These are phyloP conservation scores for Didymella segeticola DNA, from an alignment of 2,329 filamentous ascomycete species.

Conservation along the genomic window DNA sequence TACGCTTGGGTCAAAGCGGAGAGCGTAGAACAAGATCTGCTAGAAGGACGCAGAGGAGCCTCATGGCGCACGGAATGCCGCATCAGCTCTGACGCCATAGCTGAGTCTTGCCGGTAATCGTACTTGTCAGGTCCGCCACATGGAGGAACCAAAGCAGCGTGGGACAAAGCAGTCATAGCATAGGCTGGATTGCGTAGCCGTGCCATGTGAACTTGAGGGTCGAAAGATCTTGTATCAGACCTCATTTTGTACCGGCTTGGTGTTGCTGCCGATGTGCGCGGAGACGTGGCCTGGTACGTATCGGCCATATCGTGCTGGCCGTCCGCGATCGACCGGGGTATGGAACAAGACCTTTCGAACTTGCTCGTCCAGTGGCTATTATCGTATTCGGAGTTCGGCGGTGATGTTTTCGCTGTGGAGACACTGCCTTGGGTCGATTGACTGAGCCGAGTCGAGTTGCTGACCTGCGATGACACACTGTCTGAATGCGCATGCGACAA, in stretches of 20 bases:
- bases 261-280: background rate
- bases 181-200: background rate
- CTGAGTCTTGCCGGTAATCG: background rate
- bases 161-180: background rate
- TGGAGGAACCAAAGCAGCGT: background rate
- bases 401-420: constrained; percentile 6
- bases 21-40: background rate
- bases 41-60: background rate
- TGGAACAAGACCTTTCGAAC: background rate
- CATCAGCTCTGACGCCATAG: background rate
- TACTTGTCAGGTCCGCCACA: background rate
- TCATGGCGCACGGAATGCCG: background rate
- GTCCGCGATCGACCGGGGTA: background rate
- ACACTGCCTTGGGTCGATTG: too few species aligned
- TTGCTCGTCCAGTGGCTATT: background rate
- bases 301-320: background rate
- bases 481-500: background rate
- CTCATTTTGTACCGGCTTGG: background rate
- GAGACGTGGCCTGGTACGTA: background rate
- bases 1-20: background rate
- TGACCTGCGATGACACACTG: background rate
- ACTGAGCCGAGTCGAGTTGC: background rate
- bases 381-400: background rate
- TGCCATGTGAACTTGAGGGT: background rate
- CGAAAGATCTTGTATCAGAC: background rate